Conservation (phyloP, 2,329 filamentous ascomycete genomes). For the Xylariaceae sp. region DNA sequence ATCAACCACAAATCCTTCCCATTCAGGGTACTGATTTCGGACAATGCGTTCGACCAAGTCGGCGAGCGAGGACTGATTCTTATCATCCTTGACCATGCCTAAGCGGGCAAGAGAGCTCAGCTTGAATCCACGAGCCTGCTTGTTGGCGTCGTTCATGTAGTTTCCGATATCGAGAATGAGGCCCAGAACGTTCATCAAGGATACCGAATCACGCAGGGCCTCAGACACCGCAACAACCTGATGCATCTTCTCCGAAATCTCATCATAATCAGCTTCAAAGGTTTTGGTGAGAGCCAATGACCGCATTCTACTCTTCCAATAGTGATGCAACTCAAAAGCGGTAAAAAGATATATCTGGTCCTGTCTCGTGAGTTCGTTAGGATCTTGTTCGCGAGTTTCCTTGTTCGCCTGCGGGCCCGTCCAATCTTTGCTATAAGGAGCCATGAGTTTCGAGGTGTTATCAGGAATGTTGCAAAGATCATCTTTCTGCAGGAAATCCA, state of each 20-base stretch:
- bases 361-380: constrained; percentile 80
- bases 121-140: constrained; percentile 97
- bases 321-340: constrained; percentile 90
- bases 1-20: constrained; percentile 82
- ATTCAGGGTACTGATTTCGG: constrained; percentile 91
- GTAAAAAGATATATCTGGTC: constrained; percentile 95
- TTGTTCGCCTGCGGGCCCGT: constrained; percentile 78
- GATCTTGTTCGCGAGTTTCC: constrained; percentile 78
- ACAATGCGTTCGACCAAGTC: constrained; percentile 96
- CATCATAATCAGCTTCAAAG: constrained; percentile 85
- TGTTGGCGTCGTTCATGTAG: constrained; percentile 99
- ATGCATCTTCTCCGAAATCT: constrained; percentile 78
- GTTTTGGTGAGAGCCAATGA: constrained; percentile 78
- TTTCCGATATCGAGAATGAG: constrained; percentile 97
- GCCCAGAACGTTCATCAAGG: constrained; percentile 91
- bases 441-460: constrained; percentile 84
- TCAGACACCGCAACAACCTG: constrained; percentile 86
- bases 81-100: constrained; percentile 98
- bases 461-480: constrained; percentile 90
- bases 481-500: constrained; percentile 93
- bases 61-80: constrained; percentile 93
- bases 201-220: constrained; percentile 82
- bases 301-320: constrained; percentile 97
- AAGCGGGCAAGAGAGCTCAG: constrained; percentile 86
- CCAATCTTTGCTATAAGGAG: constrained; percentile 94